Evolutionary conservation across 2,329 filamentous ascomycete genomes (phyloP), one percentile per base, ranked within the genome.

Genomic region (Mycocentrospora acerina): DNA sequence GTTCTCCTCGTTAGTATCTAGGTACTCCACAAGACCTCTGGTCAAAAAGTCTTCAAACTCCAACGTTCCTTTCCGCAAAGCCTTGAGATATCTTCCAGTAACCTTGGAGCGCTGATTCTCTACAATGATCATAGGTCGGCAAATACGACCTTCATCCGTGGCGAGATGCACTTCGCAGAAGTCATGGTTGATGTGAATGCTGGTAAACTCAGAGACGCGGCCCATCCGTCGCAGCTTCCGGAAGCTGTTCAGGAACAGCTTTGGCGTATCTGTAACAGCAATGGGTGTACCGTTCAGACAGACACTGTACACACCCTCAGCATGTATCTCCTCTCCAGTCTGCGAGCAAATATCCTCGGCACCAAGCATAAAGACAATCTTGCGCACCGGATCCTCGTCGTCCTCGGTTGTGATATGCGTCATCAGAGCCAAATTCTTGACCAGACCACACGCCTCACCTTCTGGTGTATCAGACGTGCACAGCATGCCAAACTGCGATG

Each of bases 381-480:
- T 85, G 57, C 84, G 85, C 12, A 98, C 88, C 1, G 93, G 90
- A 13, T 83, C 88, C 63, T 97, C 93, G 40, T 96, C 90, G 40
- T 95, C 89, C 49, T 95, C 89, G 2, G 93, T 98, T 1, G 93
- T 98, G 55, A 98, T 97, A 62, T 98, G 94, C 35, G 94, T 98
- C 93, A 98, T 98, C 40, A 98, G 76, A 7, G 93, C 93, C 73
- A 98, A 71, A 62, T 98, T 98, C 76, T 98, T 98, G 55, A 98
- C 90, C 40, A 98, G 72, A 77, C 93, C 93, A 71, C 93, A 98
- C 9, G 93, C 90, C 73, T 98, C 93, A 71, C 93, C 93, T 83
- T 98, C 93, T 6, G 93, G 93, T 0, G 93, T 98, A 75, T 98
- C 93, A 9, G 93, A 94, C 0, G 90, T 87, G 64, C 93, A 98